Evolutionary conservation across 148 eudicot genomes (phyloP).

Genomic region (Drosera capensis): DNA sequence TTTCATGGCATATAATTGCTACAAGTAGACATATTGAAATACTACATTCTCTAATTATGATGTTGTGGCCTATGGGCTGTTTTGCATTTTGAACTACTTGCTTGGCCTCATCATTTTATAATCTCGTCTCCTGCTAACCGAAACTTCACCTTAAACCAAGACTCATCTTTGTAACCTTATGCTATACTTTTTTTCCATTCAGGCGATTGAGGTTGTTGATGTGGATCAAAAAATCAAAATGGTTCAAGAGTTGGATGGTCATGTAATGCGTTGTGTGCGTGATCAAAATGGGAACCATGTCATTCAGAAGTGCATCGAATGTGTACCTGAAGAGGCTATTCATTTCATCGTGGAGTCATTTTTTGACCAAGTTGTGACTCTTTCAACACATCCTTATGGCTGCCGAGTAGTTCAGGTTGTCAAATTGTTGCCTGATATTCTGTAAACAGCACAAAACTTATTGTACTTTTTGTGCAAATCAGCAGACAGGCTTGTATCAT

Average conservation of each 20-base stretch:
- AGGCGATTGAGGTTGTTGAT: conserved; percentile 40
- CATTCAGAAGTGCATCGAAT: conserved; percentile 40
- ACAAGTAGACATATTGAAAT: too few species aligned
- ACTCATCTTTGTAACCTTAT: neutral
- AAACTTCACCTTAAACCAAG: too few species aligned
- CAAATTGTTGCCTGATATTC: neutral
- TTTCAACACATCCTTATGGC: conserved; percentile 42
- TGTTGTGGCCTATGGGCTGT: too few species aligned
- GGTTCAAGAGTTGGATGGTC: conserved; percentile 33
- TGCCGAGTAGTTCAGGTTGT: conserved; percentile 39
- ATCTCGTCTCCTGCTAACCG: too few species aligned
- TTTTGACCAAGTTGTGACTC: conserved; percentile 27
- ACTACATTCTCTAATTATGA: too few species aligned
- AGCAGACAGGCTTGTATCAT: neutral
- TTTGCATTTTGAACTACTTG: too few species aligned
- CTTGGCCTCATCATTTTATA: too few species aligned
- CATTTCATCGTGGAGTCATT: conserved; percentile 24
- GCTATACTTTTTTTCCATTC: conserved; percentile 2
- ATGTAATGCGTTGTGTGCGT: conserved; percentile 37
- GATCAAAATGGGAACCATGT: conserved; percentile 49
- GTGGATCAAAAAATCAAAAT: conserved; percentile 30
- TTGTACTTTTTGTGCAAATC: neutral
- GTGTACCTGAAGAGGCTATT: conserved; percentile 27
- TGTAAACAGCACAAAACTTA: neutral
- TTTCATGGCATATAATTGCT: too few species aligned